Conservation (phyloP, 2,329 filamentous ascomycete species). For the Calonectria henricotiae region DNA sequence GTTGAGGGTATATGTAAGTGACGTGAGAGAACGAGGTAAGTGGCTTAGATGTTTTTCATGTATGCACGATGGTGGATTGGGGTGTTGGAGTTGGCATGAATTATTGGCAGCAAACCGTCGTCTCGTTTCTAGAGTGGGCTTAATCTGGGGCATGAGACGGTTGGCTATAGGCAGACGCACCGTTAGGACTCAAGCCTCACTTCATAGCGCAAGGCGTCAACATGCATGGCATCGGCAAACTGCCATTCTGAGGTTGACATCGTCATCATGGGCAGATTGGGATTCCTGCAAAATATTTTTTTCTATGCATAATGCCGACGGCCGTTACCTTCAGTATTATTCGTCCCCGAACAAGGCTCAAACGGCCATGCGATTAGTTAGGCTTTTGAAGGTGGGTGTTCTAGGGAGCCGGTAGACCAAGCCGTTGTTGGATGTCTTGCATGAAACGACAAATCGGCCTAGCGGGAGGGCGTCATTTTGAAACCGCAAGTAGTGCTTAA, state of each 20-base stretch:
- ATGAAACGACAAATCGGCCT: slow-evolving; percentile 40
- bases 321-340: background rate
- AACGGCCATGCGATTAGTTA: slow-evolving; percentile 3
- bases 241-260: background rate
- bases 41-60: slow-evolving; percentile 20
- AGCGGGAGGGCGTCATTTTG: slow-evolving; percentile 35
- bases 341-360: background rate
- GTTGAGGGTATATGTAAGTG: slow-evolving; percentile 19
- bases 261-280: slow-evolving; percentile 20
- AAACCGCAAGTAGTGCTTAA: slow-evolving; percentile 3
- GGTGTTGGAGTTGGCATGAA: slow-evolving; percentile 9
- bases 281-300: background rate
- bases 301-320: slow-evolving; percentile 8
- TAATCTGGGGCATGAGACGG: background rate
- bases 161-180: slow-evolving; percentile 7
- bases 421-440: slow-evolving; percentile 40
- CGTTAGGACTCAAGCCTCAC: background rate
- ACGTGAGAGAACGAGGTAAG: slow-evolving; percentile 12
- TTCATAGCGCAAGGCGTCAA: background rate
- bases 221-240: slow-evolving; percentile 7
- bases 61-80: slow-evolving; percentile 24
- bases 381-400: slow-evolving; percentile 12
- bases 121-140: slow-evolving; percentile 6
- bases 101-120: background rate
- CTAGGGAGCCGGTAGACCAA: slow-evolving; percentile 14